Conservation (phyloP, 192 early-diverging fungal species). For the Lobosporangium transversale region DNA sequence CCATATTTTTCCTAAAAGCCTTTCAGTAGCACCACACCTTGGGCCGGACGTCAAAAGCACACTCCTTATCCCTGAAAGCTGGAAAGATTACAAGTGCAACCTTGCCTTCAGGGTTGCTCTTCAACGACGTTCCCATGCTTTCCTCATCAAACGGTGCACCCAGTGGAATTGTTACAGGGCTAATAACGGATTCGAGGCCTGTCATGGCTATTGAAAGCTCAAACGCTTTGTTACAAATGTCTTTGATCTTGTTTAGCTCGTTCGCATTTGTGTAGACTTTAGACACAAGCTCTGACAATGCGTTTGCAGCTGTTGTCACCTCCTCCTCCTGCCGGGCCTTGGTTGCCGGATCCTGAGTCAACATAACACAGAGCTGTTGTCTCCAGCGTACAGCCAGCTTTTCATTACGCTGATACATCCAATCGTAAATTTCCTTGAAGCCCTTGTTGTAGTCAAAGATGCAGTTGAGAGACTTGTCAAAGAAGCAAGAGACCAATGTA, state of each 20-base stretch:
- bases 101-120: constrained; percentile 45
- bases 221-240: constrained; percentile 48
- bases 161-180: constrained; percentile 9
- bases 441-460: constrained; percentile 41
- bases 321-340: constrained; percentile 37
- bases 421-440: constrained; percentile 52
- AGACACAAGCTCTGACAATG: constrained; percentile 24
- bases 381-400: constrained; percentile 47
- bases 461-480: constrained; percentile 34
- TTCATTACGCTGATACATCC: constrained; percentile 34
- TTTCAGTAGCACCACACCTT: constrained; percentile 50
- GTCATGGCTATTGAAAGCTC: constrained; percentile 47
- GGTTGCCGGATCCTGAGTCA: constrained; percentile 17
- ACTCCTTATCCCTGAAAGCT: constrained; percentile 27
- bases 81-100: constrained; percentile 50
- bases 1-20: no score
- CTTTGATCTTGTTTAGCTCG: constrained; percentile 30
- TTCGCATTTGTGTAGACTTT: constrained; percentile 46
- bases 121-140: constrained; percentile 36
- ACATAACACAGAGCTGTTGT: constrained; percentile 47
- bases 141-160: constrained; percentile 41
- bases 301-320: constrained; percentile 6
- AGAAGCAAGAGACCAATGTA: constrained; percentile 31
- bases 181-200: constrained; percentile 28
- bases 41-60: constrained; percentile 31